phyloP scores from a whole-genome alignment of 1,139 yeast species.

The Meyerozyma elateridarum region DNA sequence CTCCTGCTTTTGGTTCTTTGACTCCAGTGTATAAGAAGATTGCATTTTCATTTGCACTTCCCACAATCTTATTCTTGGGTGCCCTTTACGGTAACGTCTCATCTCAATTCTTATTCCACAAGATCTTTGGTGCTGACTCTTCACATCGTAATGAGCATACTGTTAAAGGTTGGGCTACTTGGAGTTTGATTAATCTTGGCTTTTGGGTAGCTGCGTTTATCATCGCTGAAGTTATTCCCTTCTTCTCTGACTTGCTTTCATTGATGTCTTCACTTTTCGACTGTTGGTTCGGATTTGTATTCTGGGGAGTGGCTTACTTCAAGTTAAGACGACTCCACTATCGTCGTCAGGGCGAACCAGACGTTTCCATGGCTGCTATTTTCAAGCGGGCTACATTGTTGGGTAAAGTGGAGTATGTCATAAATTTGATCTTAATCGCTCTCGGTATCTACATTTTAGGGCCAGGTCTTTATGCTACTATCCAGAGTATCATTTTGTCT shows the following conservation, averaged over 20 bases:
- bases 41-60: slow-evolving; percentile 58
- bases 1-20: slow-evolving; percentile 59
- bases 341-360: slow-evolving; percentile 7
- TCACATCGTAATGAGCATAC: slow-evolving; percentile 47
- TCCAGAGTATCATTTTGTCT: slow-evolving; percentile 47
- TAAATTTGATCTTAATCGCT: slow-evolving; percentile 34
- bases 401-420: slow-evolving; percentile 27
- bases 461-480: slow-evolving; percentile 54
- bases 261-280: slow-evolving; percentile 62
- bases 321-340: slow-evolving; percentile 27
- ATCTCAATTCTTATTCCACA: slow-evolving; percentile 45
- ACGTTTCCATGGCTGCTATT: slow-evolving; percentile 13
- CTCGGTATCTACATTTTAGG: slow-evolving; percentile 53
- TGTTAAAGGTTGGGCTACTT: slow-evolving; percentile 46
- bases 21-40: slow-evolving; percentile 43
- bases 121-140: slow-evolving; percentile 39
- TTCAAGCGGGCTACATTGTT: slow-evolving; percentile 17
- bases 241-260: slow-evolving; percentile 53
- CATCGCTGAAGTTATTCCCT: slow-evolving; percentile 60
- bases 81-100: slow-evolving; percentile 52
- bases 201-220: slow-evolving; percentile 54
- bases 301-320: slow-evolving; percentile 62
- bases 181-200: slow-evolving; percentile 39
- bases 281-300: slow-evolving; percentile 62
- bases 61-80: slow-evolving; percentile 55